Percentiles rank a stretch among this genome's conserved stretches.
phyloP scores from a whole-genome alignment of 768 basidiomycete genomes.

The Neoboletus magnificus region DNA sequence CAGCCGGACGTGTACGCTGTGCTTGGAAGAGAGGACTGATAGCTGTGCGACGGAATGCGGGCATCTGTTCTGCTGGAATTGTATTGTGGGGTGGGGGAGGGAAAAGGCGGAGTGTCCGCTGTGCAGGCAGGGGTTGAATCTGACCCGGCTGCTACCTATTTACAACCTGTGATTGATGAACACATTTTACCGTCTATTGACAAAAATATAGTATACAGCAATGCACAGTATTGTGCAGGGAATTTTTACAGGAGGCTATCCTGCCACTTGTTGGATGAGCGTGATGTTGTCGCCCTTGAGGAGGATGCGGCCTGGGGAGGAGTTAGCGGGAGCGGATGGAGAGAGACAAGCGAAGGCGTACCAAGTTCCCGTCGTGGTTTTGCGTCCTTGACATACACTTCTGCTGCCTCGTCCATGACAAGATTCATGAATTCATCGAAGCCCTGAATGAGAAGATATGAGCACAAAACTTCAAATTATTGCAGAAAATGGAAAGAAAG shows the following conservation, averaged over 20 bases:
- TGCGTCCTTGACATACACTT: conserved; percentile 87
- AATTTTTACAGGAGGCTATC: conserved; percentile 17
- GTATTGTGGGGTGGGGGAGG: conserved; percentile 84
- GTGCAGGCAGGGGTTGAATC: conserved; percentile 72
- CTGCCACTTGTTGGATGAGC: conserved; percentile 75
- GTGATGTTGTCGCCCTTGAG: conserved; percentile 99
- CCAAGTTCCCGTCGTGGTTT: conserved; percentile 85
- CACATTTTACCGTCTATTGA: conserved; percentile 1
- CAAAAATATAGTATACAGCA: conserved; percentile 21
- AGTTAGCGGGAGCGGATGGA: background rate
- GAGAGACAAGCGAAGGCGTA: conserved; percentile 34
- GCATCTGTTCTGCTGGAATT: conserved; percentile 87
- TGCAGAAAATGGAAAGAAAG: background rate
- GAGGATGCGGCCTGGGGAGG: conserved; percentile 76
- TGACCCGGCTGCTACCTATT: conserved; percentile 70
- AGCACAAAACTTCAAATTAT: conserved; percentile 17
- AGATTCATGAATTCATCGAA: conserved; percentile 99
- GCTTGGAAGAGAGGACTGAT: conserved; percentile 79
- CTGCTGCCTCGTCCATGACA: conserved; percentile 88
- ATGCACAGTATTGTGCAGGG: conserved; percentile 1
- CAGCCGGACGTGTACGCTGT: conserved; percentile 74
- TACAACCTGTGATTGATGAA: conserved; percentile 67
- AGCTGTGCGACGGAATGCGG: conserved; percentile 87
- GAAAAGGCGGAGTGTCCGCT: conserved; percentile 91
- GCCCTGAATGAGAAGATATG: conserved; percentile 52